Percentiles rank a stretch among this genome's conserved stretches.
These are phyloP conservation scores for Pezicula neosporulosa DNA, from an alignment of 2,329 filamentous ascomycete genomes.

Conservation along the genomic window DNA sequence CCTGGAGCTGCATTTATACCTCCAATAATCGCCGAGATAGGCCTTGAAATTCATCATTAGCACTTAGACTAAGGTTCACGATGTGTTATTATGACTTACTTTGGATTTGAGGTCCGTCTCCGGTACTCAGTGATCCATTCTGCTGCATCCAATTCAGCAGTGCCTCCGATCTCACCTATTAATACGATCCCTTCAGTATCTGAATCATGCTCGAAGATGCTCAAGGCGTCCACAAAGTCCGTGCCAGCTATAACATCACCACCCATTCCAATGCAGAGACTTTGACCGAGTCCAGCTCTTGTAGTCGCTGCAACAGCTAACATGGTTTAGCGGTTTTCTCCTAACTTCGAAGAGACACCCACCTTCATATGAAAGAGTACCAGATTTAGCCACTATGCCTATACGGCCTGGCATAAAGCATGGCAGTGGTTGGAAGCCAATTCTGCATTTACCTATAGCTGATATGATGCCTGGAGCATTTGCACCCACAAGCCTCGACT, in stretches of 20 bases:
- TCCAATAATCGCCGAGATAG: constrained; percentile 69
- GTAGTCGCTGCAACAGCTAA: constrained; percentile 66
- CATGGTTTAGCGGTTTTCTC: neutral
- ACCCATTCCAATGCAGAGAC: constrained; percentile 69
- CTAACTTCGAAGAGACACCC: constrained; percentile 5
- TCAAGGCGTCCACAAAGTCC: constrained; percentile 66
- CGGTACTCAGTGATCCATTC: constrained; percentile 69
- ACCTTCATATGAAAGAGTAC: constrained; percentile 69
- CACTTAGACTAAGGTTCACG: neutral
- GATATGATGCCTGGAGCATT: constrained; percentile 76
- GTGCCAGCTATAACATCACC: constrained; percentile 72
- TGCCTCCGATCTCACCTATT: constrained; percentile 65
- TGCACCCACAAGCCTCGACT: constrained; percentile 66
- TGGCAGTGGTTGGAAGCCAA: constrained; percentile 74
- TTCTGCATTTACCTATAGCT: constrained; percentile 62
- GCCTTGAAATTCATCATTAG: constrained; percentile 37
- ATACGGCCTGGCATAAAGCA: constrained; percentile 67
- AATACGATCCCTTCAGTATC: constrained; percentile 66
- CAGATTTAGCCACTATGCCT: constrained; percentile 71
- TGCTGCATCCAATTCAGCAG: constrained; percentile 64
- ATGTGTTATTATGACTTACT: constrained; percentile 42
- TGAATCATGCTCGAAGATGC: constrained; percentile 60
- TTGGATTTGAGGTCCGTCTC: constrained; percentile 53
- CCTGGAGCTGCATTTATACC: constrained; percentile 61
- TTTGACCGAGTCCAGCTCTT: constrained; percentile 67